These are phyloP conservation scores for Cyclostephanos invisitatus DNA, from an alignment of 108 stramenopile genomes.

Conservation along the genomic window DNA sequence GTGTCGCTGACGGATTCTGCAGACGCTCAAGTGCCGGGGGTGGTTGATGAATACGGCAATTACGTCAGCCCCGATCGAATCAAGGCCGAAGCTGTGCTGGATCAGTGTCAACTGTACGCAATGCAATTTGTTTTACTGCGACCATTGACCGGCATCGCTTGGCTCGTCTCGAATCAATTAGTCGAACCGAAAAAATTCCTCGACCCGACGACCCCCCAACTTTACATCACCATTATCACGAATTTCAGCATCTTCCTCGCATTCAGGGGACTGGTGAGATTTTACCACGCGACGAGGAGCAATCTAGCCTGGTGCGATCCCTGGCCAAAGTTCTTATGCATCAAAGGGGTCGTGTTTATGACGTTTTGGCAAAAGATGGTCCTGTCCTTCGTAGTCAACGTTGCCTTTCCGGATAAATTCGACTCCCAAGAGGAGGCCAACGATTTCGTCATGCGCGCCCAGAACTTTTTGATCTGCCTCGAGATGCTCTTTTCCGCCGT, in stretches of 20 bases:
- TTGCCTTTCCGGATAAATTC: constrained; percentile 32
- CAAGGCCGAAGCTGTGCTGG: constrained; percentile 56
- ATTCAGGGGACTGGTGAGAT: constrained; percentile 83
- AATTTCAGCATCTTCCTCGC: constrained; percentile 86
- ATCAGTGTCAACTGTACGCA: constrained; percentile 57
- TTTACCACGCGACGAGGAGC: constrained; percentile 80
- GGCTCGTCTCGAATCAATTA: constrained; percentile 45
- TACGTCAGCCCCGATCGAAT: constrained; percentile 56
- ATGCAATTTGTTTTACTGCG: constrained; percentile 63
- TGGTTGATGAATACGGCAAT: constrained; percentile 7
- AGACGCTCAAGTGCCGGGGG: constrained; percentile 1
- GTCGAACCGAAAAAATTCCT: constrained; percentile 31
- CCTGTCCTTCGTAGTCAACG: constrained; percentile 56
- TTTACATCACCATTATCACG: constrained; percentile 73
- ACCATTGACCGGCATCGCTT: constrained; percentile 46
- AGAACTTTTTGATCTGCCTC: constrained; percentile 88
- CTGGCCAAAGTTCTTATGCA: constrained; percentile 86
- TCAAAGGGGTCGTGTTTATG: constrained; percentile 91
- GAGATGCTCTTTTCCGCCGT: constrained; percentile 89
- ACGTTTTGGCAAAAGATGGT: constrained; percentile 90
- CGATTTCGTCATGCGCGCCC: constrained; percentile 56
- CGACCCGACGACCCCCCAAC: constrained; percentile 51
- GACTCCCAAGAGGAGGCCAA: constrained; percentile 45
- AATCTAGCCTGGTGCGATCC: constrained; percentile 85
- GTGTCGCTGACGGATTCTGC: background rate